These are phyloP conservation scores for Candida sp. DNA, from an alignment of 1,139 yeast genomes.

Conservation along the genomic window DNA sequence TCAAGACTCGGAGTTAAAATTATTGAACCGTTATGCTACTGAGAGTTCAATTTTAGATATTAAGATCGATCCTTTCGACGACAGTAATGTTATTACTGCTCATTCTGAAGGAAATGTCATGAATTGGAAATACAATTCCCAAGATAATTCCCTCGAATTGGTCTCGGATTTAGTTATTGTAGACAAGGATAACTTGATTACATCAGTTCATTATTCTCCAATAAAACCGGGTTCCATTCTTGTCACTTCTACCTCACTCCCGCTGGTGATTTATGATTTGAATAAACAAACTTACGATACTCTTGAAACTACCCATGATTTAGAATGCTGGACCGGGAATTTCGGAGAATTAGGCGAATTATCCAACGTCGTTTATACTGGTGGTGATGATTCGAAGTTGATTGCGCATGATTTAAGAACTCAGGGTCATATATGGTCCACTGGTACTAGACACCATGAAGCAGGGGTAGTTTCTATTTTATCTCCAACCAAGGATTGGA, in stretches of 20 bases:
- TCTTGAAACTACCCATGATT: constrained; percentile 43
- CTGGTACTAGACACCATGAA: constrained; percentile 59
- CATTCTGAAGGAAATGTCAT: constrained; percentile 78
- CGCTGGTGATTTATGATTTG: constrained; percentile 32
- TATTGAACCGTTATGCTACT: constrained; percentile 9
- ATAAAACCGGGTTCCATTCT: constrained; percentile 26
- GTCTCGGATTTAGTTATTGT: constrained; percentile 33
- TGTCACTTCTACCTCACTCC: constrained; percentile 63
- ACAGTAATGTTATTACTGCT: constrained; percentile 50
- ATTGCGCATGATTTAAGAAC: constrained; percentile 73
- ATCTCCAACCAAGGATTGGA: constrained; percentile 41
- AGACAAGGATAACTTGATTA: constrained; percentile 50
- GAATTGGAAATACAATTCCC: constrained; percentile 50
- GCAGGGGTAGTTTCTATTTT: constrained; percentile 89
- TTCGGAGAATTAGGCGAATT: constrained; percentile 60
- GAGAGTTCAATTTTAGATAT: constrained; percentile 74
- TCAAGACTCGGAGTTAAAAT: constrained; percentile 9
- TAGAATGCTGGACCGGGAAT: constrained; percentile 90
- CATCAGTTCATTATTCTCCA: constrained; percentile 66
- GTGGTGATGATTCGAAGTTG: constrained; percentile 84
- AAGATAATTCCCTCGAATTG: constrained; percentile 14
- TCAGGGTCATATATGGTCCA: constrained; percentile 45
- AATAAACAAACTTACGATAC: constrained; percentile 9
- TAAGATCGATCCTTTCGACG: constrained; percentile 57
- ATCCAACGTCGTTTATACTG: constrained; percentile 66